A percentile compares a stretch with the other conserved stretches of the same genome.
Conservation (phyloP, 1,139 yeast genomes). For the Candida sp. region DNA sequence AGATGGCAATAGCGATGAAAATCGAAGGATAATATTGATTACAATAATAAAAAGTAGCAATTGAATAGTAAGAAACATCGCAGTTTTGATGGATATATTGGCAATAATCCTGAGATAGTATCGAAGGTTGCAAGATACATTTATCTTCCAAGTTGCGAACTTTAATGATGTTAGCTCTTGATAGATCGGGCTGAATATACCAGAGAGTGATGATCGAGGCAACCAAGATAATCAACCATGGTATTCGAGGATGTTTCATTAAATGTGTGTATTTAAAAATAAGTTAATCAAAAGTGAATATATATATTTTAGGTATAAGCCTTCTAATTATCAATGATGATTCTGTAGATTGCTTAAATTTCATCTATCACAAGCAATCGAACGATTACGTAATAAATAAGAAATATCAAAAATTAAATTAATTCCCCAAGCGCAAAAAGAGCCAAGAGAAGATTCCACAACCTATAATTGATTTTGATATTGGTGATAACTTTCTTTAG, state of each 20-base stretch:
- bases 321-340: background rate
- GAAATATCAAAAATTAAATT: background rate
- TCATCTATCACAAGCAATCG: background rate
- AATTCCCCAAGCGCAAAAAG: too few relatives aligned
- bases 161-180: background rate
- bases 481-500: conserved; percentile 15
- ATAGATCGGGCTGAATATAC: background rate
- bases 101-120: conserved; percentile 13
- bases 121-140: conserved; percentile 6
- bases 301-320: background rate
- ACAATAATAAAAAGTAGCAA: conserved; percentile 28
- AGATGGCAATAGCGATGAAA: conserved; percentile 9
- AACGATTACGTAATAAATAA: background rate
- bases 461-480: conserved; percentile 6
- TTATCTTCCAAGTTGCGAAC: conserved; percentile 1
- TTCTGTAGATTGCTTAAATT: background rate
- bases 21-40: conserved; percentile 12
- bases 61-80: conserved; percentile 19
- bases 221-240: background rate
- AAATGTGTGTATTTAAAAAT: background rate
- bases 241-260: background rate
- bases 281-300: background rate
- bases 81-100: conserved; percentile 18
- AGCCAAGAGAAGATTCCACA: too few relatives aligned
- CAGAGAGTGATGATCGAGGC: background rate